Evolutionary conservation across 2,329 filamentous ascomycete genomes (phyloP), one percentile per base, ranked within the genome.

Genomic region (Trichophyton rubrum): DNA sequence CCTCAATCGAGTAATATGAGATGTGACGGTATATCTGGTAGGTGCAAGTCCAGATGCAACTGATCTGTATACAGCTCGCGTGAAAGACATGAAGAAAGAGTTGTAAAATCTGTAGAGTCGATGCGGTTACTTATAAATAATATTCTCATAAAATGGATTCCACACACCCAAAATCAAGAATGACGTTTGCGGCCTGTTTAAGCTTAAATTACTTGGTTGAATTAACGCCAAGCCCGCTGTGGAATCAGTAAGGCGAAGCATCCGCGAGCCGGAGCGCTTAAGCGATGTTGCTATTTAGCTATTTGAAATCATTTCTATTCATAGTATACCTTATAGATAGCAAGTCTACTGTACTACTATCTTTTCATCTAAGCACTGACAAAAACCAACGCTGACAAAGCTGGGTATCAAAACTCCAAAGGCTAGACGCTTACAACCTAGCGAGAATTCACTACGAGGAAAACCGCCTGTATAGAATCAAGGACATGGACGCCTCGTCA

Each of bases 1-100:
- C 67, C 65, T 73, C 68, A 64, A 66, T 61, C 41, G 13, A 17
- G 17, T 2, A 30, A n/a, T n/a, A 17, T 35, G 49, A 13, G 8
- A 22, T 51, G 11, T 51, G 20, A 51, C 13, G 30, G 45, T 22
- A 55, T 17, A 30, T n/a, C 51, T 35, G 27, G 15, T 55, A 13
- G 15, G 27, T 9, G 33, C 4, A 30, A 35, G 15, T 27, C 51
- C 17, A 15, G 51, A 20, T 55, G 51, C 27, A 30, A 55, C 9
- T 33, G 24, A 55, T 15, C 27, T 22, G 27, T 35, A 35, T 35
- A 38, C 2, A 17, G 17, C 17, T 55, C 51, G 13, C 7, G 51
- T 17, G 24, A 33, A 55, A 7, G 51, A 33, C 51, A 55, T 55
- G 45, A 35, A 35, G 17, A 35, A 9, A 55, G 17, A 17, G 24